Base-by-base conservation (phyloP, 192 early-diverging fungal genomes). In the Podochytrium sp. region DNA sequence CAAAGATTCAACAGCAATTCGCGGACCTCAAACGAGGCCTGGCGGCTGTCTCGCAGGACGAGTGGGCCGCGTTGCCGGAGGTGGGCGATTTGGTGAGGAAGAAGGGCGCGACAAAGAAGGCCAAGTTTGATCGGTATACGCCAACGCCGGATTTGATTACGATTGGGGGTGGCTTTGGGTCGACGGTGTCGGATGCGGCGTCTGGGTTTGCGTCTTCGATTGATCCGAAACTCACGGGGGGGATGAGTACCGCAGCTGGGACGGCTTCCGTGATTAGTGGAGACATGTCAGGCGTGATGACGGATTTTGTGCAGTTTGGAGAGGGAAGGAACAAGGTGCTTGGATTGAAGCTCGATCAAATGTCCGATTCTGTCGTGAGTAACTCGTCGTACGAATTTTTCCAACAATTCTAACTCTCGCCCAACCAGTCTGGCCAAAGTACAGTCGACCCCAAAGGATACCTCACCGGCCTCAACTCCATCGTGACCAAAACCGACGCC, bases 391-490 rank as follows among this genome's bases (percentile, higher is more conserved):
- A 33, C 25, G 37, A 25, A 41, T 68, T 16, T 55, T 29, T 38
- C 41, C 38, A 39, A 25, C 52, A 90, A 20, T 23, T 14, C 16
- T 16, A 27, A 27, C 5, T 62, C 60, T 14, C 88, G 7, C 38
- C 30, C 37, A 14, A 16, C 30, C 37, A 62, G 4, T 86, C 90
- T 2, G 95, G 95, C 14, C 85, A 93, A 79, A 94, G 94, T 2
- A 96, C 91, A 12, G 87, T 98, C 55, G 96, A 99, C 62, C 92
- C 96, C 3, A 95, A 94, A 40, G 98, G 98, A 12, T 99, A 99
- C 76, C 78, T 99, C 50, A 98, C 98, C 1, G 96, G 92, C 58
- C 86, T 99, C 16, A 92, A 91, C 78, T 91, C 90, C 65, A 84
- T 95, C 2, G 89, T 89, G 0, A 86, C 93, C 32, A 93, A 92